phyloP scores from a whole-genome alignment of 257 asterid genomes.

The Nicotiana noctiflora region DNA sequence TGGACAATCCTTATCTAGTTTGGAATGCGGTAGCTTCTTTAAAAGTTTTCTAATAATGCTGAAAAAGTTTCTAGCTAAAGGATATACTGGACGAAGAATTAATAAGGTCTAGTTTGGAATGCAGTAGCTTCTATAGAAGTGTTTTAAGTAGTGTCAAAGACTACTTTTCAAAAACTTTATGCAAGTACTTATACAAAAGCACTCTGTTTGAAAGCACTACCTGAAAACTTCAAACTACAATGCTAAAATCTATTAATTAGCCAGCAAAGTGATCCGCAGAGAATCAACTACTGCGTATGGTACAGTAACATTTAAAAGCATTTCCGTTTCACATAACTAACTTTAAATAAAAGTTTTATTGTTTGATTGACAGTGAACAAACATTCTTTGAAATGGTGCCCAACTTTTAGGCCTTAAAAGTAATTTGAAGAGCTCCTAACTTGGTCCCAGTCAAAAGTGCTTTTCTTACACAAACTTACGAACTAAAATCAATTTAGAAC shows the following conservation, averaged over 20 bases:
- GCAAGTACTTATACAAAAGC: neutral
- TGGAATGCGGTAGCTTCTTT: neutral
- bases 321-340: neutral
- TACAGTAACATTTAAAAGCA: neutral
- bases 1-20: no score
- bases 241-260: neutral
- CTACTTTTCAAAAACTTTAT: neutral
- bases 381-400: neutral
- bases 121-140: neutral
- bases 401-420: neutral
- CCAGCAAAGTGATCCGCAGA: neutral
- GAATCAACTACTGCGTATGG: neutral
- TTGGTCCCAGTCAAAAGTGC: neutral
- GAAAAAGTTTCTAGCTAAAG: neutral
- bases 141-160: neutral
- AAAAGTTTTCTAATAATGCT: neutral
- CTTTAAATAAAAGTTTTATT: neutral
- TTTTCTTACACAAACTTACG: neutral
- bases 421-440: neutral
- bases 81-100: no score
- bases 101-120: no score
- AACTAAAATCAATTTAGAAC: neutral
- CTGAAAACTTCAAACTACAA: neutral
- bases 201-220: neutral
- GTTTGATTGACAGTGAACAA: neutral